These are phyloP conservation scores for Macrocybe gigantea DNA, from an alignment of 768 basidiomycete genomes.

Conservation along the genomic window DNA sequence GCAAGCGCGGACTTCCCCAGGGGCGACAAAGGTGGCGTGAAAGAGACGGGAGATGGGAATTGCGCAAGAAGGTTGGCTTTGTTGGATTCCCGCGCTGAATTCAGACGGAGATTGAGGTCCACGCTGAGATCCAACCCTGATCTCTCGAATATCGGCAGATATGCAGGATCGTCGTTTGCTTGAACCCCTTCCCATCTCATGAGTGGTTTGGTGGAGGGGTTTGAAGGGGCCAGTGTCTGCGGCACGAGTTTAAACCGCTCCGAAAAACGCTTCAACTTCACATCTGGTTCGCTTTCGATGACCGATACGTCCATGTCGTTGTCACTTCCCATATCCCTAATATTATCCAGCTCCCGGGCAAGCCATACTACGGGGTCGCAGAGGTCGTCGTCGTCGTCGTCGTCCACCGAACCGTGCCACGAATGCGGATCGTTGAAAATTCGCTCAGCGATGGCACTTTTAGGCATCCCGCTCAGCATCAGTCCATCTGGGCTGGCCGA, in stretches of 20 bases:
- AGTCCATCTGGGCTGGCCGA: conserved; percentile 24
- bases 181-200: conserved; percentile 7
- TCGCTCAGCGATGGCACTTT: conserved; percentile 33
- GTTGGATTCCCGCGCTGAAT: conserved; percentile 8
- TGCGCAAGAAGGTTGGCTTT: background rate
- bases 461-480: conserved; percentile 23
- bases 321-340: background rate
- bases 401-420: conserved; percentile 27
- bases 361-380: conserved; percentile 25
- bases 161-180: conserved; percentile 4
- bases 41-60: background rate
- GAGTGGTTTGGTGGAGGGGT: background rate
- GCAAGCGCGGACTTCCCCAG: conserved; percentile 6
- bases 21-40: background rate
- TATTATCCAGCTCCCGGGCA: conserved; percentile 27
- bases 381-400: conserved; percentile 19
- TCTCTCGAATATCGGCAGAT: conserved; percentile 8
- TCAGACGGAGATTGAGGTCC: conserved; percentile 10
- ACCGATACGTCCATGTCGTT: conserved; percentile 6
- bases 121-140: conserved; percentile 9
- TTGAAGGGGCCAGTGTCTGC: background rate
- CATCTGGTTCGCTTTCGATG: conserved; percentile 9
- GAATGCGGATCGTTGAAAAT: conserved; percentile 40
- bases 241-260: conserved; percentile 6
- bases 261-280: conserved; percentile 9